A percentile compares a stretch with the other conserved stretches of the same genome.
Conservation (phyloP, 345 rosid genomes). For the Camelina hispida region DNA sequence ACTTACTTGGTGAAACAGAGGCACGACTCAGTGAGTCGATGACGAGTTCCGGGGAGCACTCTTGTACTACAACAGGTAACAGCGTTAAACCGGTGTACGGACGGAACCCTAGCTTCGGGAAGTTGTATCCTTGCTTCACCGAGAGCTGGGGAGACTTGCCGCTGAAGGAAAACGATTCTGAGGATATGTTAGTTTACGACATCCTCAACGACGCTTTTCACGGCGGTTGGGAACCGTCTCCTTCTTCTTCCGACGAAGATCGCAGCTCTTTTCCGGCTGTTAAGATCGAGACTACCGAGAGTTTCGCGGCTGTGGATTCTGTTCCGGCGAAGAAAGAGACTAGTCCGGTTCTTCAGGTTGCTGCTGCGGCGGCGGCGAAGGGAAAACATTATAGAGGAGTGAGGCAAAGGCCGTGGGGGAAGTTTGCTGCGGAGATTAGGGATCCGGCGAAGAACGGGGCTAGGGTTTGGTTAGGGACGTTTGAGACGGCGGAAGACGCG, state of each 20-base stretch:
- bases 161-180: constrained; percentile 73
- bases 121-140: constrained; percentile 75
- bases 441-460: constrained; percentile 99
- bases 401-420: constrained; percentile 99
- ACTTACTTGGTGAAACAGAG: constrained; percentile 59
- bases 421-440: constrained; percentile 96
- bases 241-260: constrained; percentile 24
- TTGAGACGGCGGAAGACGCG: constrained; percentile 97
- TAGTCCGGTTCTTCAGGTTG: constrained; percentile 11
- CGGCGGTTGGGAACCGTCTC: constrained; percentile 79
- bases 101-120: constrained; percentile 70
- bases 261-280: constrained; percentile 37
- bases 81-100: constrained; percentile 47
- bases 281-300: constrained; percentile 50
- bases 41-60: constrained; percentile 32
- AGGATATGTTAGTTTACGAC: constrained; percentile 83
- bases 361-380: constrained; percentile 40
- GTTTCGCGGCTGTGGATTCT: constrained; percentile 13
- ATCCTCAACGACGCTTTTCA: constrained; percentile 75
- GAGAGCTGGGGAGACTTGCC: constrained; percentile 97
- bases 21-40: constrained; percentile 25
- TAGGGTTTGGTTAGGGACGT: constrained; percentile 97
- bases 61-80: background rate
- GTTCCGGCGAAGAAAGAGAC: constrained; percentile 33
- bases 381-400: constrained; percentile 96